Percentiles rank a stretch among this genome's conserved stretches.
Conservation (phyloP, 148 eudicot species). For the Vaccinium vitisidaea region DNA sequence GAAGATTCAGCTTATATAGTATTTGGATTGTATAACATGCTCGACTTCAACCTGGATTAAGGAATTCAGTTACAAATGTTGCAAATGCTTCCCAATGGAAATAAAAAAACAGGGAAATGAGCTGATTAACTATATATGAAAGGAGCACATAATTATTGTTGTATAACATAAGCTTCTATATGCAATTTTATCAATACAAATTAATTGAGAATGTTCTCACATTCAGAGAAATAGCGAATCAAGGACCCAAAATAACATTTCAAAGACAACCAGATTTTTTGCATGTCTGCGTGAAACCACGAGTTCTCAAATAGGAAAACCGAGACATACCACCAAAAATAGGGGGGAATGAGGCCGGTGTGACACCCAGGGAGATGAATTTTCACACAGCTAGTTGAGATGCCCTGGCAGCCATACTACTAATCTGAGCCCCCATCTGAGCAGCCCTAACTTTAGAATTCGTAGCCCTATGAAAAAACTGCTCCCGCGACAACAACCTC, state of each 20-base stretch:
- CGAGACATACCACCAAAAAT: not conserved
- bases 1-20: not conserved
- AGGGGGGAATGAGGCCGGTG: not conserved
- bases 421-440: slow-evolving; percentile 89
- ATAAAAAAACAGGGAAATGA: not conserved
- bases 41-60: not conserved
- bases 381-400: slow-evolving; percentile 45
- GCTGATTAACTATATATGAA: not conserved
- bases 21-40: not conserved
- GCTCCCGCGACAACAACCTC: slow-evolving; percentile 81
- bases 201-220: not conserved
- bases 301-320: not conserved
- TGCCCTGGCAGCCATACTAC: slow-evolving; percentile 77
- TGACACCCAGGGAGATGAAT: not conserved
- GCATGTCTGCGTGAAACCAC: not conserved
- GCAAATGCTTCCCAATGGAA: not conserved
- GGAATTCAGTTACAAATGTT: not conserved
- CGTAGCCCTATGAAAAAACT: slow-evolving; percentile 80
- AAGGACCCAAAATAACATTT: not conserved
- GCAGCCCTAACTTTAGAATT: slow-evolving; percentile 64
- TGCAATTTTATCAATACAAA: slow-evolving; percentile 5
- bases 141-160: not conserved
- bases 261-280: slow-evolving; percentile 8
- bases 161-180: not conserved
- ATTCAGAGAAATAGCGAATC: not conserved